Conservation (phyloP, 2,329 filamentous ascomycete species). For the Didymella segeticola region DNA sequence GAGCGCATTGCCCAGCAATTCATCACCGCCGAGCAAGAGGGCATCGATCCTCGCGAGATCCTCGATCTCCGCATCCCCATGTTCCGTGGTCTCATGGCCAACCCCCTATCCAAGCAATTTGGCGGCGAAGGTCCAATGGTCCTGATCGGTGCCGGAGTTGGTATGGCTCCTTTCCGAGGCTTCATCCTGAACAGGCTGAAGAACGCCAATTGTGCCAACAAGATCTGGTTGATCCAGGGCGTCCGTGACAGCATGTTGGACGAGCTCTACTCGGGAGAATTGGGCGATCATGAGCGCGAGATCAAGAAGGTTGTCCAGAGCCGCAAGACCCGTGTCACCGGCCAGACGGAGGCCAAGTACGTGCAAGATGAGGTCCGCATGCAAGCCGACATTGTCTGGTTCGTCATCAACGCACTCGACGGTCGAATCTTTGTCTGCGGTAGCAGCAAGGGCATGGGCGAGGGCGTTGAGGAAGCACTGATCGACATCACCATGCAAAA, state of each 20-base stretch:
- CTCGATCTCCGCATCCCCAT: slow-evolving; percentile 83
- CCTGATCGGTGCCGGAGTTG: slow-evolving; percentile 93
- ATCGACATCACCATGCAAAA: slow-evolving; percentile 92
- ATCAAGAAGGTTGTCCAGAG: slow-evolving; percentile 61
- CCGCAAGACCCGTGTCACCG: slow-evolving; percentile 50
- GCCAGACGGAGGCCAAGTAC: slow-evolving; percentile 73
- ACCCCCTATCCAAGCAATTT: slow-evolving; percentile 91
- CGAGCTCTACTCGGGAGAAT: slow-evolving; percentile 95
- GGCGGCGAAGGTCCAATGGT: slow-evolving; percentile 96
- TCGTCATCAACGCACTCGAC: slow-evolving; percentile 94
- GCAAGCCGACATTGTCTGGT: slow-evolving; percentile 98
- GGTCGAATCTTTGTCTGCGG: slow-evolving; percentile 96
- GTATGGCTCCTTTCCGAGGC: slow-evolving; percentile 95
- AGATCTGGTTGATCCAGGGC: slow-evolving; percentile 95
- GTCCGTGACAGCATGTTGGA: slow-evolving; percentile 93
- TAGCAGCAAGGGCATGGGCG: slow-evolving; percentile 94
- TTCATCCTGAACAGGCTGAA: slow-evolving; percentile 94
- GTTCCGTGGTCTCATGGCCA: slow-evolving; percentile 98
- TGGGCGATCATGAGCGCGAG: slow-evolving; percentile 69
- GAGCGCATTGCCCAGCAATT: slow-evolving; percentile 81
- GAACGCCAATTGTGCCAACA: slow-evolving; percentile 95
- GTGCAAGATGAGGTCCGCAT: slow-evolving; percentile 93
- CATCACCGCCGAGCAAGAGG: slow-evolving; percentile 68
- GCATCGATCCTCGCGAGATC: slow-evolving; percentile 53
- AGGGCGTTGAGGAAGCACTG: slow-evolving; percentile 88